phyloP scores from a whole-genome alignment of 805 yeast genomes.

The Monosporozyma aerobia region DNA sequence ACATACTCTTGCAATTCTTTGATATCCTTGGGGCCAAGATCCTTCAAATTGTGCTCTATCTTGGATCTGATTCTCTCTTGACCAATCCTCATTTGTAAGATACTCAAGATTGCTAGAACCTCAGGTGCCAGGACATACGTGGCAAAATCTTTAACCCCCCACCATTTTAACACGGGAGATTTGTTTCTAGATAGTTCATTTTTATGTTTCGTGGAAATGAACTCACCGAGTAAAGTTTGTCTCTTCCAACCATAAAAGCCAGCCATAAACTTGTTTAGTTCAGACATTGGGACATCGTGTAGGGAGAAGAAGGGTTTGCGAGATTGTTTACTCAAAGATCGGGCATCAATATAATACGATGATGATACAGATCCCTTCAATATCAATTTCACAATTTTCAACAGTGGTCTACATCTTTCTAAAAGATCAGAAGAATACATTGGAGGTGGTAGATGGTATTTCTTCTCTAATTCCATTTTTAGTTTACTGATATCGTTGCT shows the following conservation, averaged over 20 bases:
- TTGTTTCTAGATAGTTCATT: slow-evolving; percentile 24
- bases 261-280: slow-evolving; percentile 39
- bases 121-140: slow-evolving; percentile 59
- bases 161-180: slow-evolving; percentile 45
- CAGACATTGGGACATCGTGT: slow-evolving; percentile 38
- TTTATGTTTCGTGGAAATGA: slow-evolving; percentile 32
- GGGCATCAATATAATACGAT: slow-evolving; percentile 43
- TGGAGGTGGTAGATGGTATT: slow-evolving; percentile 14
- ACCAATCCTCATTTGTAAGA: slow-evolving; percentile 35
- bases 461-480: not conserved
- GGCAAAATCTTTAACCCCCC: slow-evolving; percentile 50
- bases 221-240: slow-evolving; percentile 41
- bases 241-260: slow-evolving; percentile 58
- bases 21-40: not conserved
- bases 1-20: not conserved
- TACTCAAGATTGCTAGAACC: slow-evolving; percentile 41
- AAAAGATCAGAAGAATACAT: not conserved
- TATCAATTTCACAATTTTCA: slow-evolving; percentile 31
- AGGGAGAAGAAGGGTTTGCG: slow-evolving; percentile 37
- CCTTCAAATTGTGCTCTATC: not conserved
- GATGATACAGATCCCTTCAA: slow-evolving; percentile 40
- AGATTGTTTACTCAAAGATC: slow-evolving; percentile 32
- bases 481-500: not conserved
- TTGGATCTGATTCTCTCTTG: not conserved
- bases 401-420: slow-evolving; percentile 20